These are phyloP conservation scores for Starmerella vitae DNA, from an alignment of 805 yeast genomes.

Conservation along the genomic window DNA sequence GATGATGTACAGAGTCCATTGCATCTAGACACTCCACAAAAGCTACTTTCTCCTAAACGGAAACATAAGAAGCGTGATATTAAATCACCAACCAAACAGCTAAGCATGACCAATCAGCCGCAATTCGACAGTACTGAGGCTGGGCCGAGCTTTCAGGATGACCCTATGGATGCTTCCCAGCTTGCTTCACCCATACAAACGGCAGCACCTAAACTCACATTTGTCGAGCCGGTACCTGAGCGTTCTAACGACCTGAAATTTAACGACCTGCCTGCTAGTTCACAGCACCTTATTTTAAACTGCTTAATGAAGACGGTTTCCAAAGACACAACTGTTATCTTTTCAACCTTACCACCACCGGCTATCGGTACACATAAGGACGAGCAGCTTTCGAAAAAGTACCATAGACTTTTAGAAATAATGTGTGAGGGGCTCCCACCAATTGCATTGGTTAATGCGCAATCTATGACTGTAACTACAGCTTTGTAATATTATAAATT, in stretches of 20 bases:
- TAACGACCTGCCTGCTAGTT: slow-evolving; percentile 80
- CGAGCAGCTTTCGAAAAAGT: slow-evolving; percentile 56
- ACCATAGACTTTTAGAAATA: slow-evolving; percentile 58
- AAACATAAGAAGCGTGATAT: neutral
- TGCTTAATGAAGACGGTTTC: slow-evolving; percentile 66
- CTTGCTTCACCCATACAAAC: neutral
- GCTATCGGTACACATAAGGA: slow-evolving; percentile 64
- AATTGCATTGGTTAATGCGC: slow-evolving; percentile 67
- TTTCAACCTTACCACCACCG: slow-evolving; percentile 86
- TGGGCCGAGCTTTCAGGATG: slow-evolving; percentile 16
- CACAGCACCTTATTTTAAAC: slow-evolving; percentile 79
- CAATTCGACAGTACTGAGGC: slow-evolving; percentile 24
- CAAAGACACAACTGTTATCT: slow-evolving; percentile 53
- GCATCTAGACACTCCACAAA: neutral
- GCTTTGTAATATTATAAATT: slow-evolving; percentile 39
- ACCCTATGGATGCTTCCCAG: slow-evolving; percentile 18
- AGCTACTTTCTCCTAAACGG: neutral
- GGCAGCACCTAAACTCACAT: neutral
- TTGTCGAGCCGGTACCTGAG: neutral
- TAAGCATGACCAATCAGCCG: neutral
- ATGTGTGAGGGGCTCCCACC: slow-evolving; percentile 84
- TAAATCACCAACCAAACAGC: neutral
- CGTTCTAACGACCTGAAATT: slow-evolving; percentile 34
- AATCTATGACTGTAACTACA: slow-evolving; percentile 91
- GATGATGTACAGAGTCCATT: neutral